phyloP scores from a whole-genome alignment of 2,329 filamentous ascomycete species.

The Neonectria punicea region DNA sequence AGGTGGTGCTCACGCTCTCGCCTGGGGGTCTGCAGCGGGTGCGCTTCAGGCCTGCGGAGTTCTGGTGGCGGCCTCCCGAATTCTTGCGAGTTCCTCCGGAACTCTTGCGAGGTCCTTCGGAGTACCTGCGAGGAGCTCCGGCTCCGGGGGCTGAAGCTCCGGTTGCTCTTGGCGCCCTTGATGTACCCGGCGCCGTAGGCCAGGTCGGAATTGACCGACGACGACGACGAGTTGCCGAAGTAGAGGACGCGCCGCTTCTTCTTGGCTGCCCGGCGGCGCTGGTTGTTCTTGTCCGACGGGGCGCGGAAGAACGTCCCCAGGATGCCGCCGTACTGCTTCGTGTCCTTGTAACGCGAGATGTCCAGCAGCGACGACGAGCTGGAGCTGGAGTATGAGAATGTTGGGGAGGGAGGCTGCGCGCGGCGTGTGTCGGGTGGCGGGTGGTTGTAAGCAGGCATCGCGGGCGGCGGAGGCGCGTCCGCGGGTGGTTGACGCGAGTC shows the following conservation, averaged over 20 bases:
- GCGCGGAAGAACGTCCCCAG: slow-evolving; percentile 72
- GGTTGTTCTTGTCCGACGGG: slow-evolving; percentile 64
- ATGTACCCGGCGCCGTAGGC: slow-evolving; percentile 73
- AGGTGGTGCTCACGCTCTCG: slow-evolving; percentile 4
- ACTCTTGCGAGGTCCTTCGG: slow-evolving; percentile 1
- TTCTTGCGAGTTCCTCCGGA: neutral
- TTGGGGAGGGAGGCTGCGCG: slow-evolving; percentile 48
- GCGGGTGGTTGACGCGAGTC: slow-evolving; percentile 45
- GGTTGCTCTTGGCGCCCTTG: slow-evolving; percentile 49
- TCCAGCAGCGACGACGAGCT: slow-evolving; percentile 72
- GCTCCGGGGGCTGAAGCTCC: slow-evolving; percentile 42
- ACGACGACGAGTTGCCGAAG: slow-evolving; percentile 72
- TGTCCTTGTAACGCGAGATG: slow-evolving; percentile 66
- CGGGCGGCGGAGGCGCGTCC: slow-evolving; percentile 32
- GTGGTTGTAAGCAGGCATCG: slow-evolving; percentile 34
- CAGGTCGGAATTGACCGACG: slow-evolving; percentile 74
- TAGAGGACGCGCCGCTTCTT: slow-evolving; percentile 66
- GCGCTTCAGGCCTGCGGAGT: slow-evolving; percentile 33
- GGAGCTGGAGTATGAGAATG: slow-evolving; percentile 58
- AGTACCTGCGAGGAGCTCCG: slow-evolving; percentile 27
- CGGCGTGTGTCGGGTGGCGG: slow-evolving; percentile 35
- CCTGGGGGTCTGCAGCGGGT: slow-evolving; percentile 29
- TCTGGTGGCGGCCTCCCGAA: slow-evolving; percentile 28
- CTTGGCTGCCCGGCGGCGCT: slow-evolving; percentile 52
- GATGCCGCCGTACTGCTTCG: slow-evolving; percentile 62